Base-by-base conservation (phyloP, 2,329 filamentous ascomycete genomes). In the Pseudopyrenochaeta lycopersici region DNA sequence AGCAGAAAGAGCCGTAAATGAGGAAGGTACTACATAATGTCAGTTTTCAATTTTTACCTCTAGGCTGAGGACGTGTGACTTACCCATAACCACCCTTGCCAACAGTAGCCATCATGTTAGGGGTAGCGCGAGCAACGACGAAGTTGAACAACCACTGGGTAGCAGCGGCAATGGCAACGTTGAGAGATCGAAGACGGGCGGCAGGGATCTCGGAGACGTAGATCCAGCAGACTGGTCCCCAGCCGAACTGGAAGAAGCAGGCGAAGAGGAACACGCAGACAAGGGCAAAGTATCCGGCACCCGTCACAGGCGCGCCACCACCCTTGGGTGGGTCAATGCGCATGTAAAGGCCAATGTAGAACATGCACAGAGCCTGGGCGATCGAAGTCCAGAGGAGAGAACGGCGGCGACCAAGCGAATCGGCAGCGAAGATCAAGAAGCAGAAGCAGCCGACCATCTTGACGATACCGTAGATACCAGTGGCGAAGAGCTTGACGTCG, bases 91-190 rank as follows among this genome's bases (percentile, higher is more conserved):
- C 76, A 41, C 77, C 74, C 14, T 68, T 67, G 9, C 81, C 82
- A 46, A 83, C 79, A 0, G 80, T 84, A 9, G 80, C 80, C 65
- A 90, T 80, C 88, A 91, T 90, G 41, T 84, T 86, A 1, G 88
- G 85, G 3, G 88, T 87, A 30, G 86, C 86, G 52, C 86, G 78
- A 1, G 88, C 88, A 51, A 91, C 86, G 9, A 90, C 84, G 56
- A 91, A 89, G 69, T 91, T 91, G 74, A 91, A 90, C 4, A 91
- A 73, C 88, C 88, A 90, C 66, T 91, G 88, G 0, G 86, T 89
- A 6, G 39, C 40, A 7, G 40, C 40, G 14, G 83, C 88, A 41
- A 91, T 79, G 1, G 88, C 83, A 6, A 91, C 88, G 65, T 90
- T 90, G 60, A 88, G 76, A 15, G 85, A 85, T 49, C 89, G 79